phyloP scores from a whole-genome alignment of 139 green algal species.

The Coelastrella sp. region DNA sequence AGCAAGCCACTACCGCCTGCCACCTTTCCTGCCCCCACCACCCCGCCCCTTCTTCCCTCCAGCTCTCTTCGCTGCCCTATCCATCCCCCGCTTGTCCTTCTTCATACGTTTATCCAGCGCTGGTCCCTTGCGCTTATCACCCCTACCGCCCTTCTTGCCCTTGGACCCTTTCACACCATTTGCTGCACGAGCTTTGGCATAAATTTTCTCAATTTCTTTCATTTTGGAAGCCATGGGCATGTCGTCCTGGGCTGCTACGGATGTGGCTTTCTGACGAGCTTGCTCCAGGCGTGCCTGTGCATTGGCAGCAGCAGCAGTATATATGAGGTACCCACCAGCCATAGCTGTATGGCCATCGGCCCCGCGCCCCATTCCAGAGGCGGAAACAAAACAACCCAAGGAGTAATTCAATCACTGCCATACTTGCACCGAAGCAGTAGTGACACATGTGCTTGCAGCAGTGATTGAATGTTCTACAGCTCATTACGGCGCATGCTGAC shows the following conservation, averaged over 20 bases:
- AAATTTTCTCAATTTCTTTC: slow-evolving; percentile 86
- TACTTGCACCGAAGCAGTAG: too few species aligned
- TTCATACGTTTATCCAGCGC: slow-evolving; percentile 76
- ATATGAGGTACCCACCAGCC: not conserved
- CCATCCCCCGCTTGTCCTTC: slow-evolving; percentile 68
- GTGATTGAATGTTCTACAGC: too few species aligned
- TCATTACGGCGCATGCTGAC: too few species aligned
- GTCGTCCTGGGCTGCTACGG: slow-evolving; percentile 85
- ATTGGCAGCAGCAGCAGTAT: not conserved
- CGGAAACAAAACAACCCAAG: too few species aligned
- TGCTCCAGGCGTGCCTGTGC: slow-evolving; percentile 61
- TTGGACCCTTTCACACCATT: slow-evolving; percentile 63
- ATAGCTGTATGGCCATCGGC: too few species aligned
- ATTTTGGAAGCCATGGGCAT: slow-evolving; percentile 73
- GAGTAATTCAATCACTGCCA: too few species aligned
- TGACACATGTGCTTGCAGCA: too few species aligned
- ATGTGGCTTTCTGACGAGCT: slow-evolving; percentile 85
- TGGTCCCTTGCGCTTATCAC: slow-evolving; percentile 53
- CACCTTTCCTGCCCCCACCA: not conserved
- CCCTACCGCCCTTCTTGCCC: slow-evolving; percentile 41
- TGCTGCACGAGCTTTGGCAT: slow-evolving; percentile 70
- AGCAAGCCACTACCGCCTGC: slow-evolving; percentile 4
- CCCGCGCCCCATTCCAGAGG: too few species aligned
- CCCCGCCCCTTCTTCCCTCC: slow-evolving; percentile 52
- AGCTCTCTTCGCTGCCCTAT: slow-evolving; percentile 49